phyloP scores from a whole-genome alignment of 495 filamentous ascomycete species.

The Parathielavia hyrcaniae region DNA sequence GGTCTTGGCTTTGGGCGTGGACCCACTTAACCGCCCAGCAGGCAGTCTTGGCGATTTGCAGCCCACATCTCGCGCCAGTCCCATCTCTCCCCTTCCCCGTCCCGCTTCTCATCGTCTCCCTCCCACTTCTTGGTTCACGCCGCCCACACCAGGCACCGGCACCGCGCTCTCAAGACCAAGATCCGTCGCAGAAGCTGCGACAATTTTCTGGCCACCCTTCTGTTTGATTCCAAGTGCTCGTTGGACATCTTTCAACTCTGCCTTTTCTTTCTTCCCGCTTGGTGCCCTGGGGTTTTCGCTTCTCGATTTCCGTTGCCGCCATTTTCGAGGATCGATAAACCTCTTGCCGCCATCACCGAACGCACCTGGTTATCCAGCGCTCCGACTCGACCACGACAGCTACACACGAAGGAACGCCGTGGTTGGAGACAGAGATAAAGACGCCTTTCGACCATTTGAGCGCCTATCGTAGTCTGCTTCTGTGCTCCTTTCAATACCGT shows the following conservation, averaged over 20 bases:
- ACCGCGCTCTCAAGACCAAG: not conserved
- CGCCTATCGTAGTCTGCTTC: not conserved
- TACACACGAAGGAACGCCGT: not conserved
- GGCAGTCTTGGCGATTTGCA: constrained; percentile 21
- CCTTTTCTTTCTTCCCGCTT: not conserved
- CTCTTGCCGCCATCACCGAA: not conserved
- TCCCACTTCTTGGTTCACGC: not conserved
- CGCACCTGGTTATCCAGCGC: not conserved
- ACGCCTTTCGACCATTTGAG: not conserved
- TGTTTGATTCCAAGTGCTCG: not conserved
- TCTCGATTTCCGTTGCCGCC: not conserved
- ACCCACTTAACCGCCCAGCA: constrained; percentile 22
- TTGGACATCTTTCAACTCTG: not conserved
- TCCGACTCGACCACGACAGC: not conserved
- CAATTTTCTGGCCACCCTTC: not conserved
- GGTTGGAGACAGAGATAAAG: not conserved
- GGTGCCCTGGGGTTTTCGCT: not conserved
- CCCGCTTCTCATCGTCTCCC: constrained; percentile 4
- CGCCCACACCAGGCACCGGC: constrained; percentile 6
- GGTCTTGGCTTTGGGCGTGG: constrained; percentile 8
- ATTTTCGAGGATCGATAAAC: not conserved
- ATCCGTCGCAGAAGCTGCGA: not conserved
- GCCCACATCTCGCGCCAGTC: constrained; percentile 25
- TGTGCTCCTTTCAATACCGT: not conserved
- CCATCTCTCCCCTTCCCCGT: constrained; percentile 25